Conservation (phyloP, 1,284 basidiomycete genomes). For the Trichosporon faecale region DNA sequence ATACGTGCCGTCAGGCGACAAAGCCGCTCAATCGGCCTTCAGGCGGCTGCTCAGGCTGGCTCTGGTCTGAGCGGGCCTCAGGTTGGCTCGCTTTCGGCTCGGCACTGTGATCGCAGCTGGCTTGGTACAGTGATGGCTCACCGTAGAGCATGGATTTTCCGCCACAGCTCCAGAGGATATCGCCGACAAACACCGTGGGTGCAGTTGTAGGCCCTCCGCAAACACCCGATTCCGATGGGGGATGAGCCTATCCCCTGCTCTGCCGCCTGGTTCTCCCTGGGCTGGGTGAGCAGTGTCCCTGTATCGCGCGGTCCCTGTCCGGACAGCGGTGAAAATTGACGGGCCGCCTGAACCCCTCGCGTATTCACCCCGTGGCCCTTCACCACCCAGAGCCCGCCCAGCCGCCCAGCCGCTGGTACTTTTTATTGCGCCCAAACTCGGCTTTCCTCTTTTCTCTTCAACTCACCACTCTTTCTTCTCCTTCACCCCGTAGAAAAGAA, state of each 20-base stretch:
- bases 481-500: conserved; percentile 19
- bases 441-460: conserved; percentile 18
- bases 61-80: neutral
- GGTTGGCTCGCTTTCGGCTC: neutral
- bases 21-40: conserved; percentile 8
- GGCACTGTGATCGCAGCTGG: neutral
- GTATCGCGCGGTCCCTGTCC: neutral
- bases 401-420: neutral
- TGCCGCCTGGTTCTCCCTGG: neutral
- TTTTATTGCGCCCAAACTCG: conserved; percentile 5
- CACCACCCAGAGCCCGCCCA: neutral
- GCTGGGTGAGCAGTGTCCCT: neutral
- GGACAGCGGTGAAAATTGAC: conserved; percentile 7
- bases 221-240: conserved; percentile 11
- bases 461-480: conserved; percentile 29
- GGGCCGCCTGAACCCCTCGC: neutral
- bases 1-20: neutral
- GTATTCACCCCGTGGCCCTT: neutral
- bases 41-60: neutral
- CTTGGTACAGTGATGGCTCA: neutral
- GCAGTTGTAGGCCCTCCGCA: neutral
- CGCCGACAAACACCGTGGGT: conserved; percentile 6
- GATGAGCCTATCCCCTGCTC: conserved; percentile 8
- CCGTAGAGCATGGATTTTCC: neutral
- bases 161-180: neutral